phyloP scores from a whole-genome alignment of 2,329 filamentous ascomycete genomes.

The Aureobasidium sp. region DNA sequence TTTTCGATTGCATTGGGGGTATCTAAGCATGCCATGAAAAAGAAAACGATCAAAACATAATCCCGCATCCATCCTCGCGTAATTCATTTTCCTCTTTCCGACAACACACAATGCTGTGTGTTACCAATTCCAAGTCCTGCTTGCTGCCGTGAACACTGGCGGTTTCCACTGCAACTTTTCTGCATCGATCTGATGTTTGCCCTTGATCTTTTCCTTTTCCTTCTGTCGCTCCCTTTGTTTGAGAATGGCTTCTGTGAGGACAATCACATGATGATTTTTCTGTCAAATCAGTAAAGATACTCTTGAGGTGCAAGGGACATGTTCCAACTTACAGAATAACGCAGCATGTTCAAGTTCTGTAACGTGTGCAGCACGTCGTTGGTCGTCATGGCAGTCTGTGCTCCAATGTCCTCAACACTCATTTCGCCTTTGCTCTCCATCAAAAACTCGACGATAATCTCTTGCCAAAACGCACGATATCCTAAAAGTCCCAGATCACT shows the following conservation, averaged over 20 bases:
- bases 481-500: slow-evolving; percentile 87
- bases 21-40: slow-evolving; percentile 12
- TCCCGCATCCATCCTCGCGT: slow-evolving; percentile 4
- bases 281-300: not conserved
- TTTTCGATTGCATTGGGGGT: slow-evolving; percentile 9
- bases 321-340: slow-evolving; percentile 59
- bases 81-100: slow-evolving; percentile 1
- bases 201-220: slow-evolving; percentile 66
- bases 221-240: slow-evolving; percentile 58
- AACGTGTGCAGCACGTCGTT: slow-evolving; percentile 93
- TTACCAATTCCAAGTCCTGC: slow-evolving; percentile 91
- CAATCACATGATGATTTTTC: slow-evolving; percentile 93
- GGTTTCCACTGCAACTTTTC: slow-evolving; percentile 86
- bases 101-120: not conserved
- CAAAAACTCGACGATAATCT: slow-evolving; percentile 84
- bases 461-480: slow-evolving; percentile 96
- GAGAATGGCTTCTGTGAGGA: slow-evolving; percentile 76
- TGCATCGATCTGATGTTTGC: slow-evolving; percentile 67
- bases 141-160: slow-evolving; percentile 83
- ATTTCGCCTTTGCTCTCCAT: slow-evolving; percentile 58
- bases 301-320: not conserved
- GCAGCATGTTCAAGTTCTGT: slow-evolving; percentile 87
- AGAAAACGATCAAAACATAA: slow-evolving; percentile 9
- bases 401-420: slow-evolving; percentile 78
- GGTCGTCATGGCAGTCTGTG: slow-evolving; percentile 83